Conservation (phyloP, 257 asterid genomes). For the Striga asiatica region DNA sequence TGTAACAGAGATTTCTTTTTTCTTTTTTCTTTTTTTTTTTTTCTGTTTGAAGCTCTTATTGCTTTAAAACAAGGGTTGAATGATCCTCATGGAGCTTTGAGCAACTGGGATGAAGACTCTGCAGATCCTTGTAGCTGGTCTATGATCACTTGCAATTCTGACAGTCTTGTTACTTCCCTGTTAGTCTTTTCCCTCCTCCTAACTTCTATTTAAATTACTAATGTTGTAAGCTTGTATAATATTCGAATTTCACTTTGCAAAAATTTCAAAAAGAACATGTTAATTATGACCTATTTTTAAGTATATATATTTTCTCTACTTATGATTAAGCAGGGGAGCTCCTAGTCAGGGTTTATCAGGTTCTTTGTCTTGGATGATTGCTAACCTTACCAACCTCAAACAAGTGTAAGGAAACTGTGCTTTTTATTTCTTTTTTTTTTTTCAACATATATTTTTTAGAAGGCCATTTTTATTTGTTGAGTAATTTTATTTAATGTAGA, state of each 20-base stretch:
- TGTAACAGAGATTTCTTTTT: neutral
- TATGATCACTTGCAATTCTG: constrained; percentile 83
- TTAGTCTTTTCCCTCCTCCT: constrained; percentile 16
- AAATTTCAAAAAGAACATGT: neutral
- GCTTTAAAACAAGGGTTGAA: constrained; percentile 36
- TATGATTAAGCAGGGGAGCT: constrained; percentile 50
- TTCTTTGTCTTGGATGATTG: constrained; percentile 57
- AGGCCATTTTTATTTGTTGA: neutral
- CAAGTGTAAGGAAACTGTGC: constrained; percentile 52
- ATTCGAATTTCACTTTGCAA: neutral
- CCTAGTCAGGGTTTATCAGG: constrained; percentile 98
- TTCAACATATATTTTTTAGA: neutral
- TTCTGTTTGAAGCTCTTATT: constrained; percentile 63
- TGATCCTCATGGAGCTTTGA: constrained; percentile 83
- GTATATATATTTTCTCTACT: neutral
- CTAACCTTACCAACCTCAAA: constrained; percentile 88
- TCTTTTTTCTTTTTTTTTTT: neutral
- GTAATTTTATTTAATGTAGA: constrained; percentile 24
- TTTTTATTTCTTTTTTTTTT: neutral
- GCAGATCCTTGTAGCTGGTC: constrained; percentile 99
- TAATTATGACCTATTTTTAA: neutral
- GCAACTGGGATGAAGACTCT: constrained; percentile 88
- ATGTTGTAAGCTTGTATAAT: neutral
- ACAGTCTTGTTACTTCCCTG: constrained; percentile 75
- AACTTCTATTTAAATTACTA: neutral